Percentiles rank a stretch among this genome's conserved stretches.
Evolutionary conservation across 2,329 filamentous ascomycete genomes (phyloP).

Genomic region (Pseudopithomyces chartarum): DNA sequence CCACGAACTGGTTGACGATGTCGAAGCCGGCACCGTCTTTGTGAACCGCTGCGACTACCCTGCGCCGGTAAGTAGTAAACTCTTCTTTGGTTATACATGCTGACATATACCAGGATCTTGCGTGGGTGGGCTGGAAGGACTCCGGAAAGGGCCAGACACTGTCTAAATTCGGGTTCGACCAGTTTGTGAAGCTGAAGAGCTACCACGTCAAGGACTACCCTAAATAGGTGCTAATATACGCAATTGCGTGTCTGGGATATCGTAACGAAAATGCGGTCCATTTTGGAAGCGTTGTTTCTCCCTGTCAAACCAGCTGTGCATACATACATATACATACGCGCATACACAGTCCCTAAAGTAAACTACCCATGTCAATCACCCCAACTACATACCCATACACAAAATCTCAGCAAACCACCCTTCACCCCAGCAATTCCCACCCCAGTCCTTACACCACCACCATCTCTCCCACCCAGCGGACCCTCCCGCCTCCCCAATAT

Average conservation of each 20-base stretch:
- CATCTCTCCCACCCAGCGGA: conserved; percentile 27
- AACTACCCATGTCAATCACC: too few species aligned
- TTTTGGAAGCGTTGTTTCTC: conserved; percentile 24
- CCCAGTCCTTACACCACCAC: conserved; percentile 10
- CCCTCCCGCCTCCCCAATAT: conserved; percentile 22
- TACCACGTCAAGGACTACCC: conserved; percentile 86
- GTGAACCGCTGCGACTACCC: conserved; percentile 94
- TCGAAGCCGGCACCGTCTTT: conserved; percentile 95
- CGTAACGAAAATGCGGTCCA: too few species aligned
- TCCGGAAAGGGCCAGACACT: conserved; percentile 90
- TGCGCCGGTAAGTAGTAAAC: conserved; percentile 71
- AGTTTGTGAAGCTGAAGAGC: conserved; percentile 96
- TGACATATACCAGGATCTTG: conserved; percentile 68
- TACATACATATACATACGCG: too few species aligned
- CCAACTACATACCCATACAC: too few species aligned
- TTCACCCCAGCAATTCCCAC: too few species aligned
- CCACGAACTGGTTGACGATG: conserved; percentile 74
- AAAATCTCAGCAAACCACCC: too few species aligned
- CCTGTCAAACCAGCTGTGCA: conserved; percentile 10
- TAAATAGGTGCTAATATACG: conserved; percentile 48
- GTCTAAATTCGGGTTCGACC: conserved; percentile 89
- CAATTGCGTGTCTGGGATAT: conserved; percentile 17
- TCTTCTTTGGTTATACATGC: background rate
- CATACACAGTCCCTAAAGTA: too few species aligned
- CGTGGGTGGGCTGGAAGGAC: conserved; percentile 98